Evolutionary conservation across 306 rosid genomes (phyloP), one percentile per base, ranked within the genome.

Genomic region (Quillaja saponaria): DNA sequence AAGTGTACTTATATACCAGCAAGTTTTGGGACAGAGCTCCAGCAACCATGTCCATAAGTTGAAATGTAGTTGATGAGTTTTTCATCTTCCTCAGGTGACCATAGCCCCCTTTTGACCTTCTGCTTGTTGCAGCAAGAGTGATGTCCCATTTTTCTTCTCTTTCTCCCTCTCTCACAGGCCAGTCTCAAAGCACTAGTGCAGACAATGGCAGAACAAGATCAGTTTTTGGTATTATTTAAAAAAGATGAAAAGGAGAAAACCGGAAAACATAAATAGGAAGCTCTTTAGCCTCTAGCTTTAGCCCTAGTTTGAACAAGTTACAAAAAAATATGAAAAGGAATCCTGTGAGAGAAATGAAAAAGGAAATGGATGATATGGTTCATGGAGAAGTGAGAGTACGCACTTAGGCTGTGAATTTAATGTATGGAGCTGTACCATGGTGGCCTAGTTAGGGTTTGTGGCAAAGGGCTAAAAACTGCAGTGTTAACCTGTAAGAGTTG

Each of bases 11-110:
- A 5, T 20, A 5, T 37, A 78, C 99, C 99, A 16, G 95, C 94
- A 78, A 77, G 99, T 73, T 85, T 86, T 6, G 99, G 99, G 60
- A 92, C 94, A 67, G 99, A 86, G 53, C 99, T 89, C 99, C 99
- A 89, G 74, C 95, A 86, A 64, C 99, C 99, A 58, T 89, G 99
- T 74, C 99, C 95, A 58, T 89, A 80, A 64, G 85, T 81, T 13
- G 96, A 76, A 68, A 92, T 89, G 71, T 89, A 92, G 84, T 78
- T 84, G 71, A 89, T 67, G 77, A 92, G 99, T 33, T 92, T 92
- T 68, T 92, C 98, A 80, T 92, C 98, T 71, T 92, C 98, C 40
- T 92, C 98, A 0, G 99, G 96, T 39, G 99, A 92, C 99, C 99
- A 92, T 10, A 92, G 41, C 15, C 99, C 99, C 55, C 99, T 88